phyloP scores from a whole-genome alignment of 164 flowering plant genomes.

The Berberis vulgaris region DNA sequence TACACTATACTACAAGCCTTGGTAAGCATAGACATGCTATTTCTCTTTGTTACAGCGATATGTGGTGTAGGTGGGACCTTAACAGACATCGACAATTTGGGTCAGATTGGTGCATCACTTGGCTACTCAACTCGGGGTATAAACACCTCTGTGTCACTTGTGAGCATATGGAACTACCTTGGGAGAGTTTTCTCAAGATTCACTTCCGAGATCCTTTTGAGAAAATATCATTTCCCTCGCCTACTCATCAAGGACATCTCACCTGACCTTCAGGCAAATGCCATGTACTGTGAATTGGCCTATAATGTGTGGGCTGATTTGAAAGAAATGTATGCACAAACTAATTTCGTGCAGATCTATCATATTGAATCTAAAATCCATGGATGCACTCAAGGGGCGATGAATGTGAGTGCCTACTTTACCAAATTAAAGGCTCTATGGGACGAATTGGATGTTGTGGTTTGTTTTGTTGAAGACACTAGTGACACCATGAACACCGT shows the following conservation, averaged over 20 bases:
- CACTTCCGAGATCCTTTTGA: slow-evolving; percentile 30
- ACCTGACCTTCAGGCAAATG: no score
- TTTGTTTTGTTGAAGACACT: no score
- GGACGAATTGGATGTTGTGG: no score
- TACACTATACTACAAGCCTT: slow-evolving; percentile 17
- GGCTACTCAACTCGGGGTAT: slow-evolving; percentile 10
- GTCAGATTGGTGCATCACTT: slow-evolving; percentile 19
- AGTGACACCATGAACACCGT: no score
- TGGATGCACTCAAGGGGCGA: no score
- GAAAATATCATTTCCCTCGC: slow-evolving; percentile 26
- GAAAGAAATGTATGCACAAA: no score
- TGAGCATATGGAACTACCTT: slow-evolving; percentile 53
- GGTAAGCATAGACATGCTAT: slow-evolving; percentile 13
- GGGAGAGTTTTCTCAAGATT: slow-evolving; percentile 52
- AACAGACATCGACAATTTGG: slow-evolving; percentile 17
- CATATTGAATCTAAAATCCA: no score
- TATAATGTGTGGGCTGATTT: no score
- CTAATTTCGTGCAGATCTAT: no score
- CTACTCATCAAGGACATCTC: slow-evolving; percentile 35
- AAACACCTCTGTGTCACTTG: slow-evolving; percentile 24
- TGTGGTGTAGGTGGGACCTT: slow-evolving; percentile 13
- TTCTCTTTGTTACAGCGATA: slow-evolving; percentile 10
- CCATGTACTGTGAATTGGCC: no score
- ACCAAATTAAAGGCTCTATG: no score
- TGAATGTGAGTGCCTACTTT: no score